Conservation (phyloP, 169 alveolate species). For the Plasmodium blacklocki region DNA sequence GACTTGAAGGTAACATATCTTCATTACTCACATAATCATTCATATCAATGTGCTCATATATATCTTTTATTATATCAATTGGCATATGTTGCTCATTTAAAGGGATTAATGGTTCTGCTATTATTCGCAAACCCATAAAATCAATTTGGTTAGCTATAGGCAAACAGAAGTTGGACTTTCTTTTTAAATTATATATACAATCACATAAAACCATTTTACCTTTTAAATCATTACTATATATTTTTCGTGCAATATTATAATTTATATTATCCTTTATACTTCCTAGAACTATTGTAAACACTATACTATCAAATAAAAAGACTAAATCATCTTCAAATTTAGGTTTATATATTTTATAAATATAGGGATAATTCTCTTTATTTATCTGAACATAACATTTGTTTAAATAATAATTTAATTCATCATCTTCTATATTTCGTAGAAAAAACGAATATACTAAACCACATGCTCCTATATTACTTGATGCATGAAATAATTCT, state of each 20-base stretch:
- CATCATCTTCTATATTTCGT: slow-evolving; percentile 18
- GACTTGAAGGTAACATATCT: not conserved
- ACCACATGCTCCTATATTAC: slow-evolving; percentile 75
- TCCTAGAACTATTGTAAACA: slow-evolving; percentile 79
- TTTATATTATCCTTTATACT: slow-evolving; percentile 53
- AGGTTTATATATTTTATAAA: slow-evolving; percentile 79
- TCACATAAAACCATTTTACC: slow-evolving; percentile 85
- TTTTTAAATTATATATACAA: slow-evolving; percentile 78
- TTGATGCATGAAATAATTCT: slow-evolving; percentile 64
- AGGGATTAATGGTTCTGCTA: slow-evolving; percentile 84
- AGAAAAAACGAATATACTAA: slow-evolving; percentile 60
- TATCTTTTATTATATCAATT: slow-evolving; percentile 53
- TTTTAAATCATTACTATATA: slow-evolving; percentile 84
- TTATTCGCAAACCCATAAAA: slow-evolving; percentile 84
- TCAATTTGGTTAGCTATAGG: slow-evolving; percentile 83
- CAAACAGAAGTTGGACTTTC: slow-evolving; percentile 75
- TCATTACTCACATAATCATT: slow-evolving; percentile 27
- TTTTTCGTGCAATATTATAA: slow-evolving; percentile 80
- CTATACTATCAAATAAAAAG: slow-evolving; percentile 81
- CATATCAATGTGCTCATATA: slow-evolving; percentile 25
- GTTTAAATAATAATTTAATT: slow-evolving; percentile 20
- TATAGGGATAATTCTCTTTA: slow-evolving; percentile 42
- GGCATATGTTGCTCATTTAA: slow-evolving; percentile 28
- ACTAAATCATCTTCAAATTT: slow-evolving; percentile 81
- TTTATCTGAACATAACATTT: slow-evolving; percentile 52